Evolutionary conservation across 148 eudicot genomes (phyloP).

Genomic region (Chenopodium quinoa): DNA sequence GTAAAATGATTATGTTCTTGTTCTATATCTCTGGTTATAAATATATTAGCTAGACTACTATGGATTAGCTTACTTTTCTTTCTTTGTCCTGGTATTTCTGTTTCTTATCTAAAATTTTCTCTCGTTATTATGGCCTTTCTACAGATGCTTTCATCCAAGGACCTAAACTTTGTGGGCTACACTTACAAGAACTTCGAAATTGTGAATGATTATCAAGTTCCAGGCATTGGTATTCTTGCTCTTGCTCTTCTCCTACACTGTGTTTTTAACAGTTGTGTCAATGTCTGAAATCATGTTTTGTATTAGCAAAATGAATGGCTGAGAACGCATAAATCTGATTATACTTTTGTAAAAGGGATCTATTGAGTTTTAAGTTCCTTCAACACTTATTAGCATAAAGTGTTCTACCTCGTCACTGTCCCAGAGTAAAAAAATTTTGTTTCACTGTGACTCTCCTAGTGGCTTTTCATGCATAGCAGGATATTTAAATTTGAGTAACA

Average conservation of each 20-base stretch:
- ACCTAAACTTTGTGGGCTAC: slow-evolving; percentile 91
- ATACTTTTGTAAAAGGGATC: neutral
- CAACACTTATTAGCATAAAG: neutral
- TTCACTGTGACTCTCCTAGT: slow-evolving; percentile 1
- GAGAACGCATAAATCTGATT: neutral
- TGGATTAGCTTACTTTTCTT: neutral
- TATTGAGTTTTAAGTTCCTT: neutral
- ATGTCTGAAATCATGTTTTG: slow-evolving; percentile 11
- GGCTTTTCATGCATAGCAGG: neutral
- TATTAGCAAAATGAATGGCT: neutral
- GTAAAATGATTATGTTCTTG: neutral
- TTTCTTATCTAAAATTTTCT: neutral
- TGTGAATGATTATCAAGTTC: slow-evolving; percentile 92
- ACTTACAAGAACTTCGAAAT: slow-evolving; percentile 96
- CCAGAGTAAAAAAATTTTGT: neutral
- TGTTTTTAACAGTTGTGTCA: neutral
- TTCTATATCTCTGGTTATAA: neutral
- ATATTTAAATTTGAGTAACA: neutral
- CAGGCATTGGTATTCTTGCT: slow-evolving; percentile 77
- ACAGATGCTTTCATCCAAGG: slow-evolving; percentile 95
- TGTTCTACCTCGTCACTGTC: neutral
- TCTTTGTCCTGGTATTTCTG: neutral
- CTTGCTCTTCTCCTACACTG: slow-evolving; percentile 28
- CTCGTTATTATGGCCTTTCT: slow-evolving; percentile 18
- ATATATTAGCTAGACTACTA: slow-evolving; percentile 3